phyloP scores from a whole-genome alignment of 129 eudicot genomes.

The Flaveria brownii region DNA sequence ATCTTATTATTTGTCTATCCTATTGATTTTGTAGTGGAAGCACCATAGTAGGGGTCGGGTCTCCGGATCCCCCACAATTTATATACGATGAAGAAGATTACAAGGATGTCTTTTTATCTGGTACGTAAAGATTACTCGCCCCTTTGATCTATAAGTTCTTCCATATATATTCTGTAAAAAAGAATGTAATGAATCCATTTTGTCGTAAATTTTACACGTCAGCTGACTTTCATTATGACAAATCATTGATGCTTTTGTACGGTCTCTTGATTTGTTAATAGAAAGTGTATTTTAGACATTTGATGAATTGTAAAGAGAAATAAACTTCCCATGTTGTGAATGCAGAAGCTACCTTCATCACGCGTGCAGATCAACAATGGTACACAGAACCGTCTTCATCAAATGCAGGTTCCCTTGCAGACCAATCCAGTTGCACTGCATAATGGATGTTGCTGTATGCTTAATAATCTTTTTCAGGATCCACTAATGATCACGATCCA shows the following conservation, averaged over 20 bases:
- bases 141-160: conserved; percentile 4
- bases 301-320: not conserved
- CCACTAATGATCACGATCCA: not conserved
- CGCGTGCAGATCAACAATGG: conserved; percentile 67
- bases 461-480: conserved; percentile 24
- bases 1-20: not conserved
- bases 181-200: not conserved
- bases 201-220: not conserved
- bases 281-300: not conserved
- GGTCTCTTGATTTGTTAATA: not conserved
- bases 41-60: conserved; percentile 95
- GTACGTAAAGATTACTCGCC: conserved; percentile 34
- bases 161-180: not conserved
- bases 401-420: conserved; percentile 32
- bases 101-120: conserved; percentile 86
- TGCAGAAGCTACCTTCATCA: conserved; percentile 95
- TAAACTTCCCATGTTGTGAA: not conserved
- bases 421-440: conserved; percentile 27
- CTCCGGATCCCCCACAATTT: conserved; percentile 95
- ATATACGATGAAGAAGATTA: conserved; percentile 92
- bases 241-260: not conserved
- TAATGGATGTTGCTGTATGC: conserved; percentile 24
- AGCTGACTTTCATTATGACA: not conserved
- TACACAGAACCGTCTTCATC: conserved; percentile 62
- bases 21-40: conserved; percentile 72